Evolutionary conservation across 768 basidiomycete genomes (phyloP), one percentile per base, ranked within the genome.

Genomic region (Hericium erinaceus): DNA sequence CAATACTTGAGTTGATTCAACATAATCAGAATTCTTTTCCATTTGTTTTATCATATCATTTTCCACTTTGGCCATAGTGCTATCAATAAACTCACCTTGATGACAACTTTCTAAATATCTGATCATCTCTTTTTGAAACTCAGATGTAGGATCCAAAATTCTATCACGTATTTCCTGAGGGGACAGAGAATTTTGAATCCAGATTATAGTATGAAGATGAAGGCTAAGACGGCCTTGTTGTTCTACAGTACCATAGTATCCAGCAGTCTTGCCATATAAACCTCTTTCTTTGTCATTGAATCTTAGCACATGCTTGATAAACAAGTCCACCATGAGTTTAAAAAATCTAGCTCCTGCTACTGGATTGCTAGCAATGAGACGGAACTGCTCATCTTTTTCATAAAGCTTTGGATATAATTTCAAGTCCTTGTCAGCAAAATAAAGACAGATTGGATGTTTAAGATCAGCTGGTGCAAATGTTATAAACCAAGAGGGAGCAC

Each of bases 241-340:
- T 64, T 65, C 59, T 0, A 64, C 66, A 9, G 61, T 66, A 2
- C 64, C 66, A 57, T 65, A 67, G 33, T 62, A 65, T 16, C 50
- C 57, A 11, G 57, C 24, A 4, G 61, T 64, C 3, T 62, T 24
- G 5, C 66, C 64, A 59, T 56, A 61, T n/a, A 65, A 16, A 0
- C 63, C 64, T 13, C 39, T 18, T n/a, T 39, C 3, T n/a, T 51
- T 53, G 4, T 6, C 1, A 24, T 28, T 55, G 9, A 26, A 28
- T 0, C 49, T 22, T 1, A 64, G 55, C 3, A 63, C 38, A 52
- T 58, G 48, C n/a, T 59, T 48, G 18, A 64, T 44, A 54, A 64
- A 65, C 37, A 61, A 15, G 1, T 51, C 13, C 1, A 65, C 64
- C n/a, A 60, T 55, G 1, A 56, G 7, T 48, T 65, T n/a, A 41